Percentiles rank a stretch among this genome's conserved stretches.
Conservation (phyloP, 768 basidiomycete genomes). For the Lentinula sp. region DNA sequence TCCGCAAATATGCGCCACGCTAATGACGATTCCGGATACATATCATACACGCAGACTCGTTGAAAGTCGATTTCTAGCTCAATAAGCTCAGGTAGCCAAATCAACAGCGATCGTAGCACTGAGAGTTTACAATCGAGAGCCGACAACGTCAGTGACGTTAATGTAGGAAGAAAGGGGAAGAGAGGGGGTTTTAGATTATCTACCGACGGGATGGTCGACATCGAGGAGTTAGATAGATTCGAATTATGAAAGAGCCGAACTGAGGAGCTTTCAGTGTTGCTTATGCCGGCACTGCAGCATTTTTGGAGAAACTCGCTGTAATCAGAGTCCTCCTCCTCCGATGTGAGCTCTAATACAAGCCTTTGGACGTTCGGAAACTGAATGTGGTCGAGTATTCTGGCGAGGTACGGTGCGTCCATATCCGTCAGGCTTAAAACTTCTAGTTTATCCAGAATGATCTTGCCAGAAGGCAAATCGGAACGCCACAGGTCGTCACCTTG, state of each 20-base stretch:
- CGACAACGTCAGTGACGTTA: slow-evolving; percentile 1
- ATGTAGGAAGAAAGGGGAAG: background rate
- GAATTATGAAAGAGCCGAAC: background rate
- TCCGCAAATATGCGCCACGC: slow-evolving; percentile 2
- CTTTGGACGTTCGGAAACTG: background rate
- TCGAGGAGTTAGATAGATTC: background rate
- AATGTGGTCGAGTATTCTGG: background rate
- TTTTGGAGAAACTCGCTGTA: slow-evolving; percentile 2
- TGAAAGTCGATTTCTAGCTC: slow-evolving; percentile 5
- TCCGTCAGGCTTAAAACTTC: slow-evolving; percentile 2
- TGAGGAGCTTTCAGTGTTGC: slow-evolving; percentile 1
- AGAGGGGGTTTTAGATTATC: background rate
- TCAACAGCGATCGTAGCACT: background rate
- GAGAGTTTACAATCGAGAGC: slow-evolving; percentile 3
- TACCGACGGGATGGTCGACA: background rate
- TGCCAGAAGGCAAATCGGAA: background rate
- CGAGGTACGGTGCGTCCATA: slow-evolving; percentile 1
- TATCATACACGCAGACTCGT: background rate
- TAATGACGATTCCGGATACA: background rate
- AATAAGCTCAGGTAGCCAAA: background rate
- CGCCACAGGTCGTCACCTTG: slow-evolving; percentile 6
- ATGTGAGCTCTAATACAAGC: background rate
- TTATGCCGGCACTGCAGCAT: slow-evolving; percentile 1
- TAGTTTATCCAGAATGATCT: background rate
- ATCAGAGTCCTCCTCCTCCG: slow-evolving; percentile 4